Percentiles rank a stretch among this genome's conserved stretches.
These are phyloP conservation scores for Boletus coccyginus DNA, from an alignment of 768 basidiomycete genomes.

Conservation along the genomic window DNA sequence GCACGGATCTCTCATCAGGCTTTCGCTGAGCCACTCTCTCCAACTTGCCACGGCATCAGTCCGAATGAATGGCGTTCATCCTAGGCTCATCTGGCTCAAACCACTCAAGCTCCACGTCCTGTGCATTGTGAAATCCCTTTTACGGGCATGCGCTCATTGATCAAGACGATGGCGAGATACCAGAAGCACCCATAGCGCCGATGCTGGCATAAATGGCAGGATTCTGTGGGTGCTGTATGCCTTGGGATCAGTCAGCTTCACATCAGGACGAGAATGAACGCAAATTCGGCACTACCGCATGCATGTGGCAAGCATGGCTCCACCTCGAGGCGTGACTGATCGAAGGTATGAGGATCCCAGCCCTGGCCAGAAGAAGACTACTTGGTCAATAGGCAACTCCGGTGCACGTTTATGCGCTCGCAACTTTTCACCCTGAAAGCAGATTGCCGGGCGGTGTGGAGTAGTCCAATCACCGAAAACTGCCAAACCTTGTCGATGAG, in stretches of 20 bases:
- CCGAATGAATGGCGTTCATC: conserved; percentile 24
- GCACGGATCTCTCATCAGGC: conserved; percentile 13
- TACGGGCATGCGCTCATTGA: conserved; percentile 10
- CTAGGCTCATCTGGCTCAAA: conserved; percentile 4
- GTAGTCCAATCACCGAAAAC: conserved; percentile 24
- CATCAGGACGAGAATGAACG: conserved; percentile 28
- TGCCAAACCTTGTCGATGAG: conserved; percentile 27
- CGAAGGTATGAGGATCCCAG: conserved; percentile 30
- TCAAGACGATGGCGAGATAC: conserved; percentile 14
- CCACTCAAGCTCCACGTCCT: conserved; percentile 33
- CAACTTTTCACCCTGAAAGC: conserved; percentile 14
- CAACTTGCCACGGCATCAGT: conserved; percentile 2
- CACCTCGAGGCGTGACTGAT: conserved; percentile 38
- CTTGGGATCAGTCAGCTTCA: conserved; percentile 15
- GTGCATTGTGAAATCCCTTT: conserved; percentile 25
- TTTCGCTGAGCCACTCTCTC: conserved; percentile 10
- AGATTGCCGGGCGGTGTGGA: conserved; percentile 25
- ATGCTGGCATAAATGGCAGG: conserved; percentile 20
- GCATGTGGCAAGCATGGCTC: conserved; percentile 34
- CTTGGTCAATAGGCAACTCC: conserved; percentile 18
- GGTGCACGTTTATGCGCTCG: conserved; percentile 15
- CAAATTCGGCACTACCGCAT: conserved; percentile 28
- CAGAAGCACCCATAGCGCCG: conserved; percentile 20
- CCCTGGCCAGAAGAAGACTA: conserved; percentile 14
- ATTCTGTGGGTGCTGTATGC: conserved; percentile 25